phyloP scores from a whole-genome alignment of 192 early-diverging fungal species.

The Podila verticillata region DNA sequence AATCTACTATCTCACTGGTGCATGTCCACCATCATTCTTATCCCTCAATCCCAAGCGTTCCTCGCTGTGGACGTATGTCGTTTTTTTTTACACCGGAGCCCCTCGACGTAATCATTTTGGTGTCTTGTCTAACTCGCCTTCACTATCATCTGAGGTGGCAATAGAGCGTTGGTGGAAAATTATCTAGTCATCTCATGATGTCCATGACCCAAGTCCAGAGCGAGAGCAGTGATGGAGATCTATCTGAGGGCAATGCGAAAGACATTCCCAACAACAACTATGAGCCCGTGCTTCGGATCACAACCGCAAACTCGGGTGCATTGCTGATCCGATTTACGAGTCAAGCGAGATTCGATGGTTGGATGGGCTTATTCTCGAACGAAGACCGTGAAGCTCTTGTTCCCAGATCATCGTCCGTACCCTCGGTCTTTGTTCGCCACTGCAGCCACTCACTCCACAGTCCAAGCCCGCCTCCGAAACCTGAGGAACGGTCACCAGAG shows the following conservation, averaged over 20 bases:
- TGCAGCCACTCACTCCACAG: not conserved
- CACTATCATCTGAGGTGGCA: not conserved
- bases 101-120: not conserved
- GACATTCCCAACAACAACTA: not conserved
- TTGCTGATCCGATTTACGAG: slow-evolving; percentile 23
- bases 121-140: not conserved
- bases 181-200: slow-evolving; percentile 28
- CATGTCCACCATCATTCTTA: slow-evolving; percentile 33
- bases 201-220: slow-evolving; percentile 19
- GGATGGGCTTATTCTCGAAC: slow-evolving; percentile 29
- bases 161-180: slow-evolving; percentile 16
- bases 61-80: slow-evolving; percentile 23
- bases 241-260: not conserved
- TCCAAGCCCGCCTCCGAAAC: not conserved
- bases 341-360: slow-evolving; percentile 11
- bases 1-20: slow-evolving; percentile 25
- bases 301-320: slow-evolving; percentile 2
- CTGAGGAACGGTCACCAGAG: not conserved
- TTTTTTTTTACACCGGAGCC: not conserved
- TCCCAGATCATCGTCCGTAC: not conserved
- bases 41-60: slow-evolving; percentile 20
- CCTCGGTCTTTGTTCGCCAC: not conserved
- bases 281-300: slow-evolving; percentile 8
- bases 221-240: not conserved
- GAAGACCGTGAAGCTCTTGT: slow-evolving; percentile 11